Percentiles rank a stretch among this genome's conserved stretches.
Conservation (phyloP, 495 filamentous ascomycete genomes). For the Xylaria bambusicola region DNA sequence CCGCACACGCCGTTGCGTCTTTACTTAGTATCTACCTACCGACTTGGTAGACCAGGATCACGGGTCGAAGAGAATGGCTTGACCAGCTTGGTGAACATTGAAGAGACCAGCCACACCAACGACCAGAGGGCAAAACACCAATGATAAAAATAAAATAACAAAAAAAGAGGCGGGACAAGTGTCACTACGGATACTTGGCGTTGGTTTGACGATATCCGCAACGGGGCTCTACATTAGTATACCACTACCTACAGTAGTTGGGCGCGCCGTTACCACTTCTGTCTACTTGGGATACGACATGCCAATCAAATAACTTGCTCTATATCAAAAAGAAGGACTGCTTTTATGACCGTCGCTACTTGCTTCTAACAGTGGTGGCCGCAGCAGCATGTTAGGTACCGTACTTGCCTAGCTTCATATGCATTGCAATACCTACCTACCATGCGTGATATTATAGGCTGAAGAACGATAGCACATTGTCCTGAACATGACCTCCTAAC, state of each 20-base stretch:
- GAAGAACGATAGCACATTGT: not conserved
- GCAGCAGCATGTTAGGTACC: not conserved
- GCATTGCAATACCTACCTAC: not conserved
- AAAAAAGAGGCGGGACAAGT: conserved; percentile 4
- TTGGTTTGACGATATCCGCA: conserved; percentile 2
- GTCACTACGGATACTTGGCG: conserved; percentile 1
- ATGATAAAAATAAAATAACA: conserved; percentile 8
- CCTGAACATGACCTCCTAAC: not conserved
- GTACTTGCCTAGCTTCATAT: not conserved
- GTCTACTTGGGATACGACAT: not conserved
- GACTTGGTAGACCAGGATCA: conserved; percentile 10
- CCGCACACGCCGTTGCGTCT: not conserved
- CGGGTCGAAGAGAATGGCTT: not conserved
- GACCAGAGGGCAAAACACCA: not conserved
- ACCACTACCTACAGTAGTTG: not conserved
- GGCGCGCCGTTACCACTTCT: not conserved
- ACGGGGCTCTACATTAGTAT: not conserved
- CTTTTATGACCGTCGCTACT: not conserved
- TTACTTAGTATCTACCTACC: too few relatives aligned
- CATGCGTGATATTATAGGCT: not conserved
- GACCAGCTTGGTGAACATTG: too few relatives aligned
- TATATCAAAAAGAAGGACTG: not conserved
- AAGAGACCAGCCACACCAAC: too few relatives aligned
- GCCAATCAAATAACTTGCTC: not conserved
- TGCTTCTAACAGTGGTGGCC: not conserved